A percentile compares a stretch with the other conserved stretches of the same genome.
These are phyloP conservation scores for Eucalyptus curtisii DNA, from an alignment of 345 rosid genomes.

Conservation along the genomic window DNA sequence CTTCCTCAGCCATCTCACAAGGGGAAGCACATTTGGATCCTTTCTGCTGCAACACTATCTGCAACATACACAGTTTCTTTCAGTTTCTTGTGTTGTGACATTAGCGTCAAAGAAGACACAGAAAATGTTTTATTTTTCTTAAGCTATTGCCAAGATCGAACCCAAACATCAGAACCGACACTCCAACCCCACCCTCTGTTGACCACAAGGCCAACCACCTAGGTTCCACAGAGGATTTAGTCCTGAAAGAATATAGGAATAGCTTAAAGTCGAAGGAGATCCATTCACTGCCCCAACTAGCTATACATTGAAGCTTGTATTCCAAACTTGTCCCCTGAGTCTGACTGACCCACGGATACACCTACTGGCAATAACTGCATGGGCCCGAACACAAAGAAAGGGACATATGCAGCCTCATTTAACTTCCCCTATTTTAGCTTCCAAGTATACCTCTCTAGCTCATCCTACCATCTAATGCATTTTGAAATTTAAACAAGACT, in stretches of 20 bases:
- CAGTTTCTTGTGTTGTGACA: background rate
- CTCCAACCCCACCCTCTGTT: background rate
- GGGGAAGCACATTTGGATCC: slow-evolving; percentile 25
- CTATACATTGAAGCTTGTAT: background rate
- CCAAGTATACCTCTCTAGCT: background rate
- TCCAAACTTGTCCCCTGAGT: background rate
- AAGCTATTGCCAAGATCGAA: background rate
- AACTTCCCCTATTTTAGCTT: background rate
- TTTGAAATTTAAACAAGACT: background rate
- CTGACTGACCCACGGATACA: background rate
- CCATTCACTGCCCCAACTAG: background rate
- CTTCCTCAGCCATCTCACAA: slow-evolving; percentile 49
- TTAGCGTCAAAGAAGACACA: background rate
- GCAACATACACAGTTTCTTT: slow-evolving; percentile 7
- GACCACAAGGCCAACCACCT: background rate
- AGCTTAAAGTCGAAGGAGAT: background rate
- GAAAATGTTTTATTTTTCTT: background rate
- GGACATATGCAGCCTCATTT: background rate
- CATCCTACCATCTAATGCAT: background rate
- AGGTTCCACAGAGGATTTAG: background rate
- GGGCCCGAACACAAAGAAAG: background rate
- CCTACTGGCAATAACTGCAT: background rate
- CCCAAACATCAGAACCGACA: background rate
- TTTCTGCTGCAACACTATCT: slow-evolving; percentile 46
- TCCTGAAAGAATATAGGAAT: background rate